Evolutionary conservation across 2,329 filamentous ascomycete species (phyloP), one percentile per base, ranked within the genome.

Genomic region (Hypoxylon sp.): DNA sequence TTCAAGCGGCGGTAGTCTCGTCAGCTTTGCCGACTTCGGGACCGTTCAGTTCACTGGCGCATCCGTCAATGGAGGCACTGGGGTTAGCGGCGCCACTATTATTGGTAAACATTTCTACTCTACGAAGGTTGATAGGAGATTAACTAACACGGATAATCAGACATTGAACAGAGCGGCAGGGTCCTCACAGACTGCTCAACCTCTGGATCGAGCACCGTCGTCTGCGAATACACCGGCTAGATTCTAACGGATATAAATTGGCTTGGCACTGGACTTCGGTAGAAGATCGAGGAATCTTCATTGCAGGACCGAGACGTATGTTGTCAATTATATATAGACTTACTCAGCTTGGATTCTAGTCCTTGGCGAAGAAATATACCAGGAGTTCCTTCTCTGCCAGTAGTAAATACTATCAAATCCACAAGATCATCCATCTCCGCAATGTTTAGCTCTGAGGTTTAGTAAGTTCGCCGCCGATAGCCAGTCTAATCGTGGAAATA

Each of bases 21-120:
- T 86, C 5, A 76, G 80, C 5, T 78, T 86, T 58, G 82, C 79
- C 43, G 75, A 85, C 72, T 86, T 86, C 67, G 80, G 79, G 45
- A 79, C 74, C 5, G 79, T 86, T 11, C 79, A 79, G 43, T 85
- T 85, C 75, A 80, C 79, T 1, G 74, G 72, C 43, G 79, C 82
- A 21, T 73, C 74, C 17, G 81, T 79, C 28, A 79, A 75, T 59
- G 73, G 63, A 60, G 80, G 73, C n/a, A 77, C 79, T 36, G 80
- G 79, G 21, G 75, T 82, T 6, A 75, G 72, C 9, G 79, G 79
- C 23, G 80, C 80, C n/a, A 78, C 76, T 9, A 77, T 85, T 63
- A 74, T 86, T 56, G 82, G 28, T 30, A 30, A 30, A 7, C 6
- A 30, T 30, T 30, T 30, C 28, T 30, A 7, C 6, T 30, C 2